Conservation (phyloP, 2,329 filamentous ascomycete genomes). For the Claviceps arundinis region DNA sequence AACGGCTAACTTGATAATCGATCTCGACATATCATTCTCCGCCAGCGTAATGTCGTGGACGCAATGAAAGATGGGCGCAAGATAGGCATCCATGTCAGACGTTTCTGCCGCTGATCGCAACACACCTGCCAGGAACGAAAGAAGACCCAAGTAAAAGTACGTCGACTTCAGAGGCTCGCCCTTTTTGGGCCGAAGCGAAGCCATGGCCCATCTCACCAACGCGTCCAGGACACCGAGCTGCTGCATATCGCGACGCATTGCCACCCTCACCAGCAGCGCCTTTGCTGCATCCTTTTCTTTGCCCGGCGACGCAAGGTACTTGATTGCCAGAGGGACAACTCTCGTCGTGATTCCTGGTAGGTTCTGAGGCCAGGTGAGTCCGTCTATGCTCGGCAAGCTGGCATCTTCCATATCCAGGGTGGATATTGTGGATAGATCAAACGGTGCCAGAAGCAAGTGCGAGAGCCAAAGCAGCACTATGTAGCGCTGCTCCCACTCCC, state of each 20-base stretch:
- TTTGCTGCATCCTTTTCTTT: conserved; percentile 89
- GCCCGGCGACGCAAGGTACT: conserved; percentile 60
- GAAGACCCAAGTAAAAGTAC: conserved; percentile 64
- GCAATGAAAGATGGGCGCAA: conserved; percentile 51
- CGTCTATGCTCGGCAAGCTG: conserved; percentile 27
- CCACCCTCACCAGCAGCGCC: conserved; percentile 63
- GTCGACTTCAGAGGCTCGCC: conserved; percentile 33
- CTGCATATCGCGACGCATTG: conserved; percentile 83
- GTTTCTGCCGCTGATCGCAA: conserved; percentile 56
- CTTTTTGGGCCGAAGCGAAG: conserved; percentile 36
- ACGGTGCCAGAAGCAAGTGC: conserved; percentile 71
- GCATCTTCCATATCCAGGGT: conserved; percentile 37
- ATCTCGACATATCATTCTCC: conserved; percentile 32
- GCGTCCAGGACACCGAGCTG: conserved; percentile 53
- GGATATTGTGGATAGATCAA: conserved; percentile 81
- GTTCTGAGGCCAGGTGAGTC: conserved; percentile 41
- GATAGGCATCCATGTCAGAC: conserved; percentile 56
- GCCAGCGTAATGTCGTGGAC: conserved; percentile 45
- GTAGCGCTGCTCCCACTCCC: conserved; percentile 82
- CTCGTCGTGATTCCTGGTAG: conserved; percentile 59
- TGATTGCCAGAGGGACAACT: conserved; percentile 56
- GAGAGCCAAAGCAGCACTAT: conserved; percentile 79
- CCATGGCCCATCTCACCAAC: conserved; percentile 59
- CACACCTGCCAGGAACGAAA: conserved; percentile 69
- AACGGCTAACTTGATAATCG: conserved; percentile 58